Percentiles rank a stretch among this genome's conserved stretches.
phyloP scores from a whole-genome alignment of 495 filamentous ascomycete genomes.

The Diplogelasinospora grovesii region DNA sequence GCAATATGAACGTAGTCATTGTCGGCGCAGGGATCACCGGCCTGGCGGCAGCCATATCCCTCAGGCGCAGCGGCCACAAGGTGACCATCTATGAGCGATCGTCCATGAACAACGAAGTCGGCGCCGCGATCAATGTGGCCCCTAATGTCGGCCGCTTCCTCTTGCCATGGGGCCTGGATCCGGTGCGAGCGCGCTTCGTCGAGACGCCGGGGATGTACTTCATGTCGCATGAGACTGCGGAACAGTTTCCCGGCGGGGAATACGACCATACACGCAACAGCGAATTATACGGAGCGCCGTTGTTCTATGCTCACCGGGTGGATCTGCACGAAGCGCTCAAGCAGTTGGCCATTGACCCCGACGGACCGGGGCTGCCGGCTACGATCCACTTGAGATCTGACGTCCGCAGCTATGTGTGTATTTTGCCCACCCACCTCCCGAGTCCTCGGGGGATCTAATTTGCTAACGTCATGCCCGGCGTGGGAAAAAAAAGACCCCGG shows the following conservation, averaged over 20 bases:
- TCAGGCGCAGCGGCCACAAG: slow-evolving; percentile 44
- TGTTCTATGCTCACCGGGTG: slow-evolving; percentile 14
- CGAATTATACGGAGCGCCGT: slow-evolving; percentile 3
- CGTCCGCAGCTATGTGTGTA: slow-evolving; percentile 19
- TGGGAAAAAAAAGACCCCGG: slow-evolving; percentile 24
- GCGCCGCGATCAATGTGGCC: slow-evolving; percentile 45
- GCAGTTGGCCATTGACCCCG: slow-evolving; percentile 24
- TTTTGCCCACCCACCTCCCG: slow-evolving; percentile 2
- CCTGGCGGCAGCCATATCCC: slow-evolving; percentile 45
- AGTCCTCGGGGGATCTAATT: background rate
- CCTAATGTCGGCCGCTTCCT: slow-evolving; percentile 45
- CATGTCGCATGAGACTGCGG: slow-evolving; percentile 2
- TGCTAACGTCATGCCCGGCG: slow-evolving; percentile 2
- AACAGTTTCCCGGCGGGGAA: slow-evolving; percentile 5
- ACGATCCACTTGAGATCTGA: slow-evolving; percentile 21
- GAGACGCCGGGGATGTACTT: slow-evolving; percentile 9
- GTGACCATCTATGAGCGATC: slow-evolving; percentile 50
- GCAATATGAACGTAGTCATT: slow-evolving; percentile 32
- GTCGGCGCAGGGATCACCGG: slow-evolving; percentile 50
- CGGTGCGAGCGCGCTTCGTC: slow-evolving; percentile 6
- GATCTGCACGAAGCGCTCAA: slow-evolving; percentile 38
- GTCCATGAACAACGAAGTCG: slow-evolving; percentile 46
- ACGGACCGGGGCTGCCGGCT: slow-evolving; percentile 19
- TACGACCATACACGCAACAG: slow-evolving; percentile 7
- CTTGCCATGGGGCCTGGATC: slow-evolving; percentile 31